Base-by-base conservation (phyloP, 2,329 filamentous ascomycete species). In the Pseudogymnoascus sp. region DNA sequence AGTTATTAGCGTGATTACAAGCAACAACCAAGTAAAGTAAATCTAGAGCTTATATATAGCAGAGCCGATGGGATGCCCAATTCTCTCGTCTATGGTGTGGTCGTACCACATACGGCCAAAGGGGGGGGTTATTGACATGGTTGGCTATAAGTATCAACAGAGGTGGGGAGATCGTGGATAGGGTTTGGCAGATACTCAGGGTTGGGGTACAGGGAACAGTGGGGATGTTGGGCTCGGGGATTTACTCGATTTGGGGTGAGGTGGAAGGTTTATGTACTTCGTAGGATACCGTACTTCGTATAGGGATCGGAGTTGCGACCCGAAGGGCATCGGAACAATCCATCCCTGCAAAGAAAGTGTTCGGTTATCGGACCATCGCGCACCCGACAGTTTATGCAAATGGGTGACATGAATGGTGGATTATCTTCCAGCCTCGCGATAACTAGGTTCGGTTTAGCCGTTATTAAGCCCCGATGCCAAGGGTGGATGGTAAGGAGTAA, bases 331-430 rank as follows among this genome's bases (percentile, higher is more conserved):
- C 10, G 33, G 33, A 36, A 40, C 38, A 17, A 40, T 4, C 38
- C n/a, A 10, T 17, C 15, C 38, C 8, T 17, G 7, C n/a, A n/a
- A 10, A 23, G 15, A 47, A 15, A 15, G 21, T 13, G 2, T 15
- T 23, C 42, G 19, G 19, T 21, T 47, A 47, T 2, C 42, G 11
- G 42, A 47, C 42, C 42, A 11, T 15, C 11, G 11, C 42, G 42
- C 42, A 23, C 42, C 6, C 11, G 50, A 57, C n/a, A 57, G 19
- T 6, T 26, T 21, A 26, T 47, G 21, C n/a, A 13, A 28, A 13
- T 19, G 21, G 47, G 28, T 28, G 50, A 57, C 42, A 47, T 57
- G 50, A 57, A 57, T 57, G 50, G 50, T 33, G 50, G 50, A 57
- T 57, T 57, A 57, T 57, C 26, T 57, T 13, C 2, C 26, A 57